phyloP scores from a whole-genome alignment of 768 basidiomycete species.

The Trametes sanguinea region DNA sequence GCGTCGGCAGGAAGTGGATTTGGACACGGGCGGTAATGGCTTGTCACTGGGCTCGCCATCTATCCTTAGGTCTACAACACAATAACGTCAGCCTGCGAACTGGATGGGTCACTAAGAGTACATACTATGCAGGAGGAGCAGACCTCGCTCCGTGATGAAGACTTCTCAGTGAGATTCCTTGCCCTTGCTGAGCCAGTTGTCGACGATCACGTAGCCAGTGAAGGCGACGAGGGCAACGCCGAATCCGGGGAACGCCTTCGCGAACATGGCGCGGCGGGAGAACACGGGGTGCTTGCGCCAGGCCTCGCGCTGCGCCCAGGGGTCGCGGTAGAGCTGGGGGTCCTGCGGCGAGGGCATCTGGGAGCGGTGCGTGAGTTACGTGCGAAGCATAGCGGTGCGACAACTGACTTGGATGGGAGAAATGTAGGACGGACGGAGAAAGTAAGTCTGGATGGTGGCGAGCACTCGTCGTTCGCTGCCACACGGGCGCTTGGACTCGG shows the following conservation, averaged over 20 bases:
- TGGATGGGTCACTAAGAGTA: too few relatives aligned
- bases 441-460: conserved; percentile 6
- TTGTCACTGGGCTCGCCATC: too few relatives aligned
- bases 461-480: conserved; percentile 2
- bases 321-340: conserved; percentile 82
- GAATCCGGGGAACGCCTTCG: conserved; percentile 91
- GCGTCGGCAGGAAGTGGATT: too few relatives aligned
- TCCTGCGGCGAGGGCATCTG: conserved; percentile 47
- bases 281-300: conserved; percentile 94
- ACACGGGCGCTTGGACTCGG: conserved; percentile 4
- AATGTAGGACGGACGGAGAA: conserved; percentile 1
- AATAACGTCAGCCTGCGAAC: too few relatives aligned
- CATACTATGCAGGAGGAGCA: not conserved
- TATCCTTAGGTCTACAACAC: too few relatives aligned
- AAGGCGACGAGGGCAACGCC: conserved; percentile 93
- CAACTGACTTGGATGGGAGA: conserved; percentile 5
- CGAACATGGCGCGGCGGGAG: conserved; percentile 82
- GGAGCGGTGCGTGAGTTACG: conserved; percentile 2
- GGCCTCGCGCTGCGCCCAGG: conserved; percentile 91
- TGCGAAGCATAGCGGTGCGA: not conserved
- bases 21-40: too few relatives aligned
- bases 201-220: conserved; percentile 84
- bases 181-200: conserved; percentile 61
- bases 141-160: not conserved
- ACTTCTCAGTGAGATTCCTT: conserved; percentile 26